These are phyloP conservation scores for Alternaria rosae DNA, from an alignment of 2,329 filamentous ascomycete species.

Conservation along the genomic window DNA sequence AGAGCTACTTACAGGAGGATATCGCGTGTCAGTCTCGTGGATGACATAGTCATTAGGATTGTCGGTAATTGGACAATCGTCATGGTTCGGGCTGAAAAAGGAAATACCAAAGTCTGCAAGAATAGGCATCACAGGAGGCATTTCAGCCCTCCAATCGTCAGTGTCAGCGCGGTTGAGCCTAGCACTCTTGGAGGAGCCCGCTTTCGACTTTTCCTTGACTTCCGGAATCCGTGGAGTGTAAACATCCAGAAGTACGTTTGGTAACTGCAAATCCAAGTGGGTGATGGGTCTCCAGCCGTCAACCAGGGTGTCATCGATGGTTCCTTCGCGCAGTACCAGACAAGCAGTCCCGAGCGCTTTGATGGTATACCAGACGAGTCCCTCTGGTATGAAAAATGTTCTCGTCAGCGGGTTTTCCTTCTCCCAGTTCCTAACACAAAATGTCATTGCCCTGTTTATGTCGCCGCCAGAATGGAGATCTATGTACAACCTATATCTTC, in stretches of 20 bases:
- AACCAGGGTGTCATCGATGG: background rate
- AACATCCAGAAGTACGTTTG: background rate
- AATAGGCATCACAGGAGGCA: background rate
- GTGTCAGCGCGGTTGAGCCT: background rate
- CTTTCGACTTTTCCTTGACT: background rate
- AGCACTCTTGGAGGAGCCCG: background rate
- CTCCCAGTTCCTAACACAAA: background rate
- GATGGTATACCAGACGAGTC: background rate
- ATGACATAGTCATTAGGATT: background rate
- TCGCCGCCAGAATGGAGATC: conserved; percentile 5
- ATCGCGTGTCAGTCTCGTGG: background rate
- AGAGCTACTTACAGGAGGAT: background rate
- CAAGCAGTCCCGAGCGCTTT: background rate
- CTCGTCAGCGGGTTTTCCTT: background rate
- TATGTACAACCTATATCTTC: conserved; percentile 12
- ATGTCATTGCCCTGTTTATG: background rate
- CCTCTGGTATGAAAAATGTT: background rate
- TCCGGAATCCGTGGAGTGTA: background rate
- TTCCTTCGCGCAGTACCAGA: background rate
- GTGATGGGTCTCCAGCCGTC: background rate
- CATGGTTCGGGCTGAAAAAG: background rate
- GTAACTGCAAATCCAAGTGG: background rate
- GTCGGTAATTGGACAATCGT: background rate
- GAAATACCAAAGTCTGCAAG: conserved; percentile 1
- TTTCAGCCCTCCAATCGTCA: background rate